A percentile compares a stretch with the other conserved stretches of the same genome.
phyloP scores from a whole-genome alignment of 495 filamentous ascomycete species.

The Penicillium robsamsonii region DNA sequence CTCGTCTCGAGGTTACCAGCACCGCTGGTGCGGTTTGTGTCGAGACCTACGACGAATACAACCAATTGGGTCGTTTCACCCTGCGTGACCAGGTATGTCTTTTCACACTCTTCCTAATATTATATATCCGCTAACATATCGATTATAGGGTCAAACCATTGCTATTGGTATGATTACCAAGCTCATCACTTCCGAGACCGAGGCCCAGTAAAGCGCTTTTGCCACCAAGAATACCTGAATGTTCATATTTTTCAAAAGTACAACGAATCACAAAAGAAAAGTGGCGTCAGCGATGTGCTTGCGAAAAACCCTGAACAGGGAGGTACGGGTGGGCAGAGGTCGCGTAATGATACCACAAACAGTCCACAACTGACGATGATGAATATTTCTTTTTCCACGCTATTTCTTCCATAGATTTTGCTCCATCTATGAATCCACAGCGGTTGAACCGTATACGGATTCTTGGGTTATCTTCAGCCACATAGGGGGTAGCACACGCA shows the following conservation, averaged over 20 bases:
- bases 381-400: slow-evolving; percentile 28
- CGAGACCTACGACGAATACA: slow-evolving; percentile 89
- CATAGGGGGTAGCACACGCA: not conserved
- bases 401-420: slow-evolving; percentile 21
- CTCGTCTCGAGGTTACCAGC: slow-evolving; percentile 79
- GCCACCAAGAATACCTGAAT: slow-evolving; percentile 10
- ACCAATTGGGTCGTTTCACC: slow-evolving; percentile 92
- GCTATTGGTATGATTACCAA: slow-evolving; percentile 96
- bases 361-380: slow-evolving; percentile 42
- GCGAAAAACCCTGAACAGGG: slow-evolving; percentile 15
- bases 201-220: slow-evolving; percentile 24
- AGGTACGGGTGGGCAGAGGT: slow-evolving; percentile 25
- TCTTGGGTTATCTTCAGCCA: not conserved
- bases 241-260: slow-evolving; percentile 16
- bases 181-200: slow-evolving; percentile 55
- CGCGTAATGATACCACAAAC: slow-evolving; percentile 24
- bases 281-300: slow-evolving; percentile 6
- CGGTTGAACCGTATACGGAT: slow-evolving; percentile 15
- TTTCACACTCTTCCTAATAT: slow-evolving; percentile 14
- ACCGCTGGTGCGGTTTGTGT: slow-evolving; percentile 86
- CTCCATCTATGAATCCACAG: slow-evolving; percentile 23
- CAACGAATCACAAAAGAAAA: slow-evolving; percentile 16
- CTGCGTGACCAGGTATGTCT: slow-evolving; percentile 80
- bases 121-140: slow-evolving; percentile 12
- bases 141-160: slow-evolving; percentile 81